A percentile compares a stretch with the other conserved stretches of the same genome.
Conservation (phyloP, 805 yeast genomes). For the Starmerella vitae region DNA sequence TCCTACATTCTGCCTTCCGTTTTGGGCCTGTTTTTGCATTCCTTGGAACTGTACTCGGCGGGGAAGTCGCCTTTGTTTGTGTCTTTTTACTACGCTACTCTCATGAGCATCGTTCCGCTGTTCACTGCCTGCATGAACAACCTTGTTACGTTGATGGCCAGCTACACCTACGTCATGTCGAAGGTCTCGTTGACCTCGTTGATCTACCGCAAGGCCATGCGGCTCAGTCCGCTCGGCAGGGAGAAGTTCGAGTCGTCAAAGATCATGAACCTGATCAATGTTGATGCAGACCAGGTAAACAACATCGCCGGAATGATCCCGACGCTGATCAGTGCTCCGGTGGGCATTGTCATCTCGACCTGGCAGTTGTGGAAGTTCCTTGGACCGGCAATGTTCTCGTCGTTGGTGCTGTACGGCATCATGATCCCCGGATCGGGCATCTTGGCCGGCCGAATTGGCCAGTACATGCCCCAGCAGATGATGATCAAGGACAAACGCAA, state of each 20-base stretch:
- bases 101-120: conserved; percentile 19
- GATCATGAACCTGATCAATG: conserved; percentile 85
- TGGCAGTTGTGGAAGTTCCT: conserved; percentile 54
- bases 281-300: conserved; percentile 77
- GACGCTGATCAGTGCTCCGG: conserved; percentile 80
- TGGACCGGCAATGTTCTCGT: conserved; percentile 85
- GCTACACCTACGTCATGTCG: conserved; percentile 12
- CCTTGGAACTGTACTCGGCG: conserved; percentile 11
- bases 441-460: conserved; percentile 45
- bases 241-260: conserved; percentile 68
- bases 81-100: conserved; percentile 16
- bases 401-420: conserved; percentile 57
- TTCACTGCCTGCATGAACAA: conserved; percentile 13
- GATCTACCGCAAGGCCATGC: conserved; percentile 57
- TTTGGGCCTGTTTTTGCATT: conserved; percentile 16
- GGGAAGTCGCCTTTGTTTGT: conserved; percentile 16
- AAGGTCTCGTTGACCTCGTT: conserved; percentile 41
- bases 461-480: conserved; percentile 69
- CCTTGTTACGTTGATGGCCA: conserved; percentile 9
- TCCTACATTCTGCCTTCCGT: conserved; percentile 15
- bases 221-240: conserved; percentile 51
- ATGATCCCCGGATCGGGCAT: conserved; percentile 66
- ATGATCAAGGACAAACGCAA: conserved; percentile 79
- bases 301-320: conserved; percentile 62
- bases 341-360: conserved; percentile 64